Percentiles rank a stretch among this genome's conserved stretches.
Evolutionary conservation across 805 yeast species (phyloP).

Genomic region (Candida corydali): DNA sequence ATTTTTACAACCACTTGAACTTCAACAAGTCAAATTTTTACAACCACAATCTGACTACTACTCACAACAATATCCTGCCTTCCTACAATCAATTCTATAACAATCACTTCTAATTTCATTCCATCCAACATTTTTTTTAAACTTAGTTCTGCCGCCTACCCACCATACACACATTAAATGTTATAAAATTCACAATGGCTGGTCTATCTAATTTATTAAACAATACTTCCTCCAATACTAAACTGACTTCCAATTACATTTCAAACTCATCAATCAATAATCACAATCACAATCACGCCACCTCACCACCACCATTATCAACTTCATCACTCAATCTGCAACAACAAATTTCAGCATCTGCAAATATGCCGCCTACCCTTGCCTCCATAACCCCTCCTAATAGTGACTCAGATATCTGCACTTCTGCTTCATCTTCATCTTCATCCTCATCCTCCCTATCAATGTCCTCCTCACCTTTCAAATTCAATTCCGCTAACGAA

Average conservation of each 20-base stretch:
- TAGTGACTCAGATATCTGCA: constrained; percentile 1
- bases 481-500: not conserved
- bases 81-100: too few relatives aligned
- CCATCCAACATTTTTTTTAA: too few relatives aligned
- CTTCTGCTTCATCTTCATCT: not conserved
- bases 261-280: not conserved
- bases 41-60: too few relatives aligned
- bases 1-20: too few relatives aligned
- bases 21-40: too few relatives aligned
- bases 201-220: not conserved
- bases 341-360: not conserved
- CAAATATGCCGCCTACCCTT: not conserved
- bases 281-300: not conserved
- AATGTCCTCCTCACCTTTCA: not conserved
- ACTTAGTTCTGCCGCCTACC: too few relatives aligned
- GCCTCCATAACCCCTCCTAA: constrained; percentile 2
- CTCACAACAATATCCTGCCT: too few relatives aligned
- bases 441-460: constrained; percentile 5
- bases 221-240: not conserved
- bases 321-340: not conserved
- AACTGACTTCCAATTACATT: not conserved
- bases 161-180: too few relatives aligned
- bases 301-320: not conserved
- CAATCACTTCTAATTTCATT: too few relatives aligned
- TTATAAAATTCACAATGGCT: too few relatives aligned